Conservation (phyloP, 805 yeast species). For the Suhomyces pyralidae region DNA sequence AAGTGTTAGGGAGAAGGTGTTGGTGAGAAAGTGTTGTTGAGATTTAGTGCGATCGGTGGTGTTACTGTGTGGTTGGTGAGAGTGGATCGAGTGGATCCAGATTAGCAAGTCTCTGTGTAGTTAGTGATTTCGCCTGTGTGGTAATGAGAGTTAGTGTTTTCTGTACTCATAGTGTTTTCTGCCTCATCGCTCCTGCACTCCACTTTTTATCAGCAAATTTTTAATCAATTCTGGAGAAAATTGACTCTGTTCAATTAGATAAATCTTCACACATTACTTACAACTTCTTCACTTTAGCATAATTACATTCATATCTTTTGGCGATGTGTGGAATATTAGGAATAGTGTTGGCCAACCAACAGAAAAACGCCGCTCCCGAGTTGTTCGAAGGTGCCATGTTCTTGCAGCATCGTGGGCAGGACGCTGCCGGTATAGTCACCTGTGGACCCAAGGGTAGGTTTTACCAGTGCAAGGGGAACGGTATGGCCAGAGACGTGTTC, state of each 20-base stretch:
- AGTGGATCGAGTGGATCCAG: no score
- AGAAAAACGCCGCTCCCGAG: slow-evolving; percentile 78
- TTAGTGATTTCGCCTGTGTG: no score
- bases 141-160: no score
- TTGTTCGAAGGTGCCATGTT: slow-evolving; percentile 89
- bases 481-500: slow-evolving; percentile 98
- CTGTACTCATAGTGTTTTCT: no score
- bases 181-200: not conserved
- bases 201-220: not conserved
- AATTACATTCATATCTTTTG: not conserved
- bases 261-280: not conserved
- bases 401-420: slow-evolving; percentile 97
- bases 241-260: not conserved
- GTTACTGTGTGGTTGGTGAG: no score
- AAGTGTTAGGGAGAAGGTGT: no score
- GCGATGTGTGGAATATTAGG: slow-evolving; percentile 95
- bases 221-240: slow-evolving; percentile 2
- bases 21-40: no score
- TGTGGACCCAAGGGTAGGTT: slow-evolving; percentile 91
- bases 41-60: no score
- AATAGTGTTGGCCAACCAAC: slow-evolving; percentile 73
- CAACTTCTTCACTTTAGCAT: not conserved
- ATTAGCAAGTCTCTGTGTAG: no score
- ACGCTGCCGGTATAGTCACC: slow-evolving; percentile 98
- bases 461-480: slow-evolving; percentile 97